Percentiles rank a stretch among this genome's conserved stretches.
Evolutionary conservation across 306 rosid species (phyloP).

Genomic region (Mimosa pudica): DNA sequence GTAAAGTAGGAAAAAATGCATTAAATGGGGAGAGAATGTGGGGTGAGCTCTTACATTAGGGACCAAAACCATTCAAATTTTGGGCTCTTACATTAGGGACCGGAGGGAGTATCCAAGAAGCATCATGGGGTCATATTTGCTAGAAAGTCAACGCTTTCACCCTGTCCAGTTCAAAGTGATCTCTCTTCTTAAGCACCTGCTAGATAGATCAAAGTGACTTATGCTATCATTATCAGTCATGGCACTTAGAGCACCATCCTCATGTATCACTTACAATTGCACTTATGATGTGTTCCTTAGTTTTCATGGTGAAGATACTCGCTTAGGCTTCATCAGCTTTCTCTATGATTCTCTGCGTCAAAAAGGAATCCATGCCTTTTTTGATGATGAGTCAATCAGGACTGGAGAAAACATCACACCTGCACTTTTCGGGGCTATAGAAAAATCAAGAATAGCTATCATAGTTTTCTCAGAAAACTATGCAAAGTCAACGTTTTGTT

Average conservation of each 20-base stretch:
- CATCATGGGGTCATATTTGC: not conserved
- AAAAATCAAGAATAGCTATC: not conserved
- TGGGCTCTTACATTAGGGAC: too few relatives aligned
- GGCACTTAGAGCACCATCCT: not conserved
- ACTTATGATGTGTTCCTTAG: not conserved
- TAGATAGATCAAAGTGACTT: too few relatives aligned
- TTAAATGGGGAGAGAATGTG: too few relatives aligned
- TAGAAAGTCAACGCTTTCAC: too few relatives aligned
- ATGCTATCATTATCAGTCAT: not conserved
- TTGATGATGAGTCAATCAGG: not conserved
- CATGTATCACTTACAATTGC: not conserved
- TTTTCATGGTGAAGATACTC: not conserved
- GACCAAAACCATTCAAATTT: too few relatives aligned
- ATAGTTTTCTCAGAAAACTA: not conserved
- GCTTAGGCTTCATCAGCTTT: not conserved
- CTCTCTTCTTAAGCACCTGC: not conserved
- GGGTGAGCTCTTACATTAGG: too few relatives aligned
- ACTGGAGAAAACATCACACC: not conserved
- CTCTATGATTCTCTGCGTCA: constrained; percentile 32
- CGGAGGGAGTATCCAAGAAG: too few relatives aligned
- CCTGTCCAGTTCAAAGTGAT: not conserved
- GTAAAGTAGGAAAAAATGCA: too few relatives aligned
- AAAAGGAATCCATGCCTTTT: not conserved
- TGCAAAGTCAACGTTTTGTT: not conserved
- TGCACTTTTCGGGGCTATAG: not conserved